Base-by-base conservation (phyloP, 2,329 filamentous ascomycete species). In the Colletotrichum costaricense region DNA sequence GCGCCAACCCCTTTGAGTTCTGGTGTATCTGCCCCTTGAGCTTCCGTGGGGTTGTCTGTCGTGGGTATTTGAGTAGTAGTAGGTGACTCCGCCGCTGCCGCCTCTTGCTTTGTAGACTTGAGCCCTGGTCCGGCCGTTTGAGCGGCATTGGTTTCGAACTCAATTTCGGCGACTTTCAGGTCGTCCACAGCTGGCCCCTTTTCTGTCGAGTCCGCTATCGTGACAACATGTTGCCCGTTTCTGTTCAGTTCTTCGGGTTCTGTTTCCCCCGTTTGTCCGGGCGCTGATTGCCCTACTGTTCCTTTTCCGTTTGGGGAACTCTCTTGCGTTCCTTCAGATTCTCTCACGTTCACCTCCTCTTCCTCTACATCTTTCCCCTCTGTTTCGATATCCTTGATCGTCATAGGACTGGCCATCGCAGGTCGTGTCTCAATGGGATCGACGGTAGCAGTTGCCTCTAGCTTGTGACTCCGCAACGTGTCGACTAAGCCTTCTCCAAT, bases 1-100 rank as follows among this genome's bases (percentile, higher is more conserved):
- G 77, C 78, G 12, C 78, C 78, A 12, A 79, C 75, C n/a, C 78
- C 79, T 24, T 77, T 73, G 16, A 80, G 73, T 14, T 75, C 74
- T 9, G 73, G 63, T n/a, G 63, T 54, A 12, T 74, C 63, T 49
- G 59, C 46, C 22, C 26, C 26, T n/a, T 65, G 33, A 59, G 57
- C 24, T 24, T 28, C 19, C 42, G 42, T 24, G 5, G 52, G 7
- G 16, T 19, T 8, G 7, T 7, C 49, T 35, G 33, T 19, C 28
- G 59, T 3, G 12, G 46, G 42, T 52, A 8, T 24, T 7, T 30
- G 8, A n/a, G 22, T 12, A 54, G 8, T 46, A 6, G 22, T 24
- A 22, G 19, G 42, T 49, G 42, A 19, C 19, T 49, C 42, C 42
- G 42, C 42, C 42, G 19, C 8, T 22, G 19, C 16, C 8, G 19